A percentile compares a stretch with the other conserved stretches of the same genome.
Conservation (phyloP, 1,139 yeast genomes). For the Candida sojae region DNA sequence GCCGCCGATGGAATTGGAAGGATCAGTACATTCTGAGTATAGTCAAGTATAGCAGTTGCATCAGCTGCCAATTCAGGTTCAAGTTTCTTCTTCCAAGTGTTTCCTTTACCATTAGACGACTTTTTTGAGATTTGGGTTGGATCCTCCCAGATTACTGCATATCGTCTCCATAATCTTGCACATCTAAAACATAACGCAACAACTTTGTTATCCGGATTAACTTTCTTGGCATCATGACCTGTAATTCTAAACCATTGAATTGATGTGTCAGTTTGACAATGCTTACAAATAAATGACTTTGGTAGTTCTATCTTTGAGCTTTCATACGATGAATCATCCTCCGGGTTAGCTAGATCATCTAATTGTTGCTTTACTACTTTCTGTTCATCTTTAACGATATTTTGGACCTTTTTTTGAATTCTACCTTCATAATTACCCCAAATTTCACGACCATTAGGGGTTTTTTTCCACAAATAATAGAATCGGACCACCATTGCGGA, state of each 20-base stretch:
- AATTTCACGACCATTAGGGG: constrained; percentile 67
- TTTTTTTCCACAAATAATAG: constrained; percentile 90
- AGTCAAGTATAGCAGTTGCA: constrained; percentile 56
- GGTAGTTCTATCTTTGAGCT: constrained; percentile 41
- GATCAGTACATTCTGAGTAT: constrained; percentile 24
- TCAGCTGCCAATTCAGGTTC: constrained; percentile 78
- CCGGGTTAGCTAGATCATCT: constrained; percentile 56
- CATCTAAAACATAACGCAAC: constrained; percentile 81
- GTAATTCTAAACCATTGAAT: constrained; percentile 73
- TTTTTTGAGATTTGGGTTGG: constrained; percentile 69
- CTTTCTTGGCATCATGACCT: constrained; percentile 50
- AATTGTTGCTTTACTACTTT: constrained; percentile 16
- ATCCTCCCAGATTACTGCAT: constrained; percentile 87
- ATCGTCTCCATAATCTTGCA: constrained; percentile 88
- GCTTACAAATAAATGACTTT: constrained; percentile 57
- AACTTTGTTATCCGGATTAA: constrained; percentile 27
- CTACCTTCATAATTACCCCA: constrained; percentile 88
- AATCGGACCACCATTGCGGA: constrained; percentile 79
- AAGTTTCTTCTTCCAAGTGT: constrained; percentile 54
- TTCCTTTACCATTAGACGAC: constrained; percentile 24
- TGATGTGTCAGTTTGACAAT: constrained; percentile 58
- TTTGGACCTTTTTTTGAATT: constrained; percentile 52
- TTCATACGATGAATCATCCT: constrained; percentile 73
- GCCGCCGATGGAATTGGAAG: not conserved
- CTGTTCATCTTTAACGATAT: constrained; percentile 31